phyloP scores from a whole-genome alignment of 345 rosid species.

The Eucalyptus albens region DNA sequence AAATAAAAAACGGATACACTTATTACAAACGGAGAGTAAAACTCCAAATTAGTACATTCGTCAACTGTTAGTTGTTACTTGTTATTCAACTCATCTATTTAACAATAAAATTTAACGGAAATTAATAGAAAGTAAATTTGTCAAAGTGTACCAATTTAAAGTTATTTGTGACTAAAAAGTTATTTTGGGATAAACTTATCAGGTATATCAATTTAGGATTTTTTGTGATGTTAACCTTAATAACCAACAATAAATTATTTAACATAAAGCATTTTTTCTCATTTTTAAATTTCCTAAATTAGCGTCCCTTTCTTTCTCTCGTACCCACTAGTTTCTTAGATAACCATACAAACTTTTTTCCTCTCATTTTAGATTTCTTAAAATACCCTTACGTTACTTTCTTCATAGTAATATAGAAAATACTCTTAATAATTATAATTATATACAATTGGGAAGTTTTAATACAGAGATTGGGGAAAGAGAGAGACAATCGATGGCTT shows the following conservation, averaged over 20 bases:
- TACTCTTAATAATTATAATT: neutral
- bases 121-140: fast-evolving
- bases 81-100: too few species aligned
- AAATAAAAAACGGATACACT: fast-evolving
- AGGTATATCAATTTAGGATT: fast-evolving
- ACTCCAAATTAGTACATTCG: fast-evolving
- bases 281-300: neutral
- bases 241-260: too few species aligned
- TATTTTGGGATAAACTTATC: fast-evolving
- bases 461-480: neutral
- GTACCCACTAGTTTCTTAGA: neutral
- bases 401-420: neutral
- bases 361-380: neutral
- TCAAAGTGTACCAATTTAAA: fast-evolving
- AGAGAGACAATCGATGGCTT: neutral
- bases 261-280: neutral
- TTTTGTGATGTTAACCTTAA: too few species aligned
- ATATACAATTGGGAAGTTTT: neutral
- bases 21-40: too few species aligned
- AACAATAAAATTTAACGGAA: fast-evolving
- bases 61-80: fast-evolving
- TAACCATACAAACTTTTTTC: neutral
- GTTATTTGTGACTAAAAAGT: too few species aligned
- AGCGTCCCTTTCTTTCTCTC: neutral
- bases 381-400: neutral